Conservation (phyloP, 2,329 filamentous ascomycete genomes). For the Epicoccum nigrum region DNA sequence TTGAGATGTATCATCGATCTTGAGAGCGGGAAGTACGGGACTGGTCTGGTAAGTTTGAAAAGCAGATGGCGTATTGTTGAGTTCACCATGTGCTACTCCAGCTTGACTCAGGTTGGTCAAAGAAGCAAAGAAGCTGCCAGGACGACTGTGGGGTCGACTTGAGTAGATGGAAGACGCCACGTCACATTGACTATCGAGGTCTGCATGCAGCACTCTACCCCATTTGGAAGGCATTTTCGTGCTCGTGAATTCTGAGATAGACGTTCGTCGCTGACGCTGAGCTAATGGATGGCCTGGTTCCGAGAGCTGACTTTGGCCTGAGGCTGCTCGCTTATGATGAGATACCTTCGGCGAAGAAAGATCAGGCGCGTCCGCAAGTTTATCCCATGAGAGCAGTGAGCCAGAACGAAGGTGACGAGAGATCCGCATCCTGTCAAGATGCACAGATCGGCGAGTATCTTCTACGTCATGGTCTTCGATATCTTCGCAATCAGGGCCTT, state of each 20-base stretch:
- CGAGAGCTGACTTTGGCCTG: slow-evolving; percentile 29
- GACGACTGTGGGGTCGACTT: slow-evolving; percentile 47
- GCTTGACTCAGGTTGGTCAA: slow-evolving; percentile 25
- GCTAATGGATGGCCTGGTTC: slow-evolving; percentile 13
- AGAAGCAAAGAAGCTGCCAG: slow-evolving; percentile 37
- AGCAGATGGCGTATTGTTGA: slow-evolving; percentile 17
- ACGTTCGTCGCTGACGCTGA: slow-evolving; percentile 39
- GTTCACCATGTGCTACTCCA: slow-evolving; percentile 11
- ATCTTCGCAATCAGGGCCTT: not conserved
- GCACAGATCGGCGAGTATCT: slow-evolving; percentile 42
- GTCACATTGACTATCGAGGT: slow-evolving; percentile 22
- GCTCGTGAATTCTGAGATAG: slow-evolving; percentile 47
- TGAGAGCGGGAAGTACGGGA: slow-evolving; percentile 31
- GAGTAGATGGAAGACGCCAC: slow-evolving; percentile 51
- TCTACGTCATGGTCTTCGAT: slow-evolving; percentile 20
- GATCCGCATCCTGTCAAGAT: slow-evolving; percentile 53
- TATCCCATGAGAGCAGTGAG: slow-evolving; percentile 48
- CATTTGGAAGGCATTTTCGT: slow-evolving; percentile 45
- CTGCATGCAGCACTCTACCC: slow-evolving; percentile 41
- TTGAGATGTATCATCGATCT: slow-evolving; percentile 31
- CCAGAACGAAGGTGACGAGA: slow-evolving; percentile 53
- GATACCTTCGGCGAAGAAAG: slow-evolving; percentile 20
- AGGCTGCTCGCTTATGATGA: slow-evolving; percentile 24
- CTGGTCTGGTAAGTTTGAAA: slow-evolving; percentile 21
- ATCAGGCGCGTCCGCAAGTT: slow-evolving; percentile 31